Evolutionary conservation across 2,329 filamentous ascomycete genomes (phyloP).

Genomic region (Colletotrichum graminicola): DNA sequence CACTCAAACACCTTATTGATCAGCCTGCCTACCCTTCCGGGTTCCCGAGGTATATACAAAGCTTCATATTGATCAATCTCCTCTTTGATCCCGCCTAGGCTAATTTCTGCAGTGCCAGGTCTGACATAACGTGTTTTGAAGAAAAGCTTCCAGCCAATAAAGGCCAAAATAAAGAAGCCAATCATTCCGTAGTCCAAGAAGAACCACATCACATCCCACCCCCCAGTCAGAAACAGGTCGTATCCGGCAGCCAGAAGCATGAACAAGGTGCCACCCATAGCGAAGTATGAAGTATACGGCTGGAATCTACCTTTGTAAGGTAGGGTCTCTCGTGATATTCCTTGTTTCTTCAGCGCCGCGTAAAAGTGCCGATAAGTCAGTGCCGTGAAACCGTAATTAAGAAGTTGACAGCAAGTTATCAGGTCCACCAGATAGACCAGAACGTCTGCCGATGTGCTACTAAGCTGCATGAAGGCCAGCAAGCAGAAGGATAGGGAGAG

Average conservation of each 20-base stretch:
- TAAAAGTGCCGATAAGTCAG: conserved; percentile 70
- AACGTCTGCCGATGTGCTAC: conserved; percentile 60
- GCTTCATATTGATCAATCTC: conserved; percentile 1
- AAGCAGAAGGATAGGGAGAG: conserved; percentile 66
- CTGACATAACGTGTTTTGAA: conserved; percentile 68
- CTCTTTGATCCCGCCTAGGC: background rate
- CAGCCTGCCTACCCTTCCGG: background rate
- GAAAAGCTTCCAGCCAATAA: conserved; percentile 72
- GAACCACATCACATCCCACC: conserved; percentile 62
- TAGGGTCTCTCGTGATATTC: conserved; percentile 58
- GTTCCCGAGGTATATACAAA: background rate
- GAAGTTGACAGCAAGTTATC: conserved; percentile 59
- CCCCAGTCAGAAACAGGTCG: conserved; percentile 53
- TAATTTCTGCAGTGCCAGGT: conserved; percentile 67
- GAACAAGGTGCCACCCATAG: conserved; percentile 55
- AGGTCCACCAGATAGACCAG: conserved; percentile 65
- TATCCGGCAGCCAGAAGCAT: conserved; percentile 69
- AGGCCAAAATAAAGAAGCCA: conserved; percentile 66
- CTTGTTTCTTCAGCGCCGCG: conserved; percentile 63
- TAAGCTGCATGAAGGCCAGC: conserved; percentile 65
- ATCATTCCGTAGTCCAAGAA: conserved; percentile 69
- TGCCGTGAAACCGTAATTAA: conserved; percentile 65
- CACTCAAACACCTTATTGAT: background rate
- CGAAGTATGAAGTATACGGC: conserved; percentile 66
- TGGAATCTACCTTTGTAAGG: conserved; percentile 71